Base-by-base conservation (phyloP, 805 yeast species). In the Wickerhamomyces bovis region DNA sequence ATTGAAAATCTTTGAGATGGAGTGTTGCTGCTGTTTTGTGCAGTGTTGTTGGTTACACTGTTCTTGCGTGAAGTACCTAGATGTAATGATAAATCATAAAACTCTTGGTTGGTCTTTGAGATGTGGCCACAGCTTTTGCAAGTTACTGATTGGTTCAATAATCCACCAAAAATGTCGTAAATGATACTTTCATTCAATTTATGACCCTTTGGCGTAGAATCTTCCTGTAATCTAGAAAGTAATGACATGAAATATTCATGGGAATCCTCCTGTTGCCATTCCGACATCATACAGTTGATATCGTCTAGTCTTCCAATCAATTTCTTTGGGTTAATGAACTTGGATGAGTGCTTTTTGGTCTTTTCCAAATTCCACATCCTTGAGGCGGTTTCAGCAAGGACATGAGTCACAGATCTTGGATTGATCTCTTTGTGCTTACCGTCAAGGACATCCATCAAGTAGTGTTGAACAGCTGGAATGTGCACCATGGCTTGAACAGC, bases 231-330 rank as follows among this genome's bases (percentile, higher is more conserved):
- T 44, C 97, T 70, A 8, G 92, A 80, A 75, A 90, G 76, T 50
- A 90, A 70, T 12, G 96, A 87, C 97, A 90, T 90, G 64, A 85
- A 88, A 68, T 90, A 94, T 67, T 94, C 99, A 66, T 94, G 99
- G 0, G 96, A 85, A 66, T 94, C 99, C 66, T 94, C 98, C 65
- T 94, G 99, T 66, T 89, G 90, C 96, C 96, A 90, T 63, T 83
- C 94, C 40, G 89, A 81, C 96, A 90, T 89, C 96, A 88, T 87
- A 63, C 96, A 88, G 65, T 89, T 89, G 57, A 92, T 88, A 57
- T 88, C 96, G 43, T 77, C 86, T 47, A 87, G 70, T 53, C 89
- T 74, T 44, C 73, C 73, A 48, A 87, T 83, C 56, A 89, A 72
- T 58, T 77, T 79, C 55, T 80, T 80, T 10, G 96, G 98, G 66